phyloP scores from a whole-genome alignment of 2,329 filamentous ascomycete genomes.

The Cryphonectria nitschkei region DNA sequence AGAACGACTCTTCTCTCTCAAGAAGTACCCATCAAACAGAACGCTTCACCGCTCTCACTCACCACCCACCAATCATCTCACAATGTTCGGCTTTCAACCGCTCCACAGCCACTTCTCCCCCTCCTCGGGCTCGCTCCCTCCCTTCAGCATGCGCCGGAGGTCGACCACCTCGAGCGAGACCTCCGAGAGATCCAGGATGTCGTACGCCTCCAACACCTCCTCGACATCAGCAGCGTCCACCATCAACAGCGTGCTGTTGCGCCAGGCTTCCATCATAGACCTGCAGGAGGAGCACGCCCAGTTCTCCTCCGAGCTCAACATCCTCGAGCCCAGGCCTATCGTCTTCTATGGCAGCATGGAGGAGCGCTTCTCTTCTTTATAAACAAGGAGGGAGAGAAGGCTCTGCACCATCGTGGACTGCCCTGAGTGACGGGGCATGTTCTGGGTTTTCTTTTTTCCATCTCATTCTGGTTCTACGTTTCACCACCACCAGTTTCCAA shows the following conservation, averaged over 20 bases:
- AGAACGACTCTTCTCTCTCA: neutral
- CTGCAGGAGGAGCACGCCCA: slow-evolving; percentile 60
- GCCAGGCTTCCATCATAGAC: slow-evolving; percentile 60
- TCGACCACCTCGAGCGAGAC: slow-evolving; percentile 50
- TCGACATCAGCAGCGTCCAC: slow-evolving; percentile 50
- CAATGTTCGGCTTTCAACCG: slow-evolving; percentile 55
- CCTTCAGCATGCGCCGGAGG: slow-evolving; percentile 53
- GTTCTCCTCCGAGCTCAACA: slow-evolving; percentile 56
- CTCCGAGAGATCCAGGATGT: slow-evolving; percentile 44
- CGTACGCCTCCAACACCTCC: slow-evolving; percentile 49
- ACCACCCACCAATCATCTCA: slow-evolving; percentile 31
- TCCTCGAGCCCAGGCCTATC: slow-evolving; percentile 65
- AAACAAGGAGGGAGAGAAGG: neutral
- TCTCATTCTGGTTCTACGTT: slow-evolving; percentile 3
- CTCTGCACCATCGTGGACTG: neutral
- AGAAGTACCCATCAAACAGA: slow-evolving; percentile 13
- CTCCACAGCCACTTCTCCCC: slow-evolving; percentile 55
- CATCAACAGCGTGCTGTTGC: slow-evolving; percentile 62
- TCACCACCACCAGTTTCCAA: neutral
- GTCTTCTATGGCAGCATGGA: slow-evolving; percentile 68
- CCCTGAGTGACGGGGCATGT: slow-evolving; percentile 11
- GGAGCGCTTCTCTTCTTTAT: slow-evolving; percentile 56
- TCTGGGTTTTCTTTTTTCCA: slow-evolving; percentile 8
- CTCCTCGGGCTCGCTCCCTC: slow-evolving; percentile 19
- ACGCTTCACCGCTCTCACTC: slow-evolving; percentile 15